phyloP scores from a whole-genome alignment of 1,284 basidiomycete genomes.

The Ustilago crameri region DNA sequence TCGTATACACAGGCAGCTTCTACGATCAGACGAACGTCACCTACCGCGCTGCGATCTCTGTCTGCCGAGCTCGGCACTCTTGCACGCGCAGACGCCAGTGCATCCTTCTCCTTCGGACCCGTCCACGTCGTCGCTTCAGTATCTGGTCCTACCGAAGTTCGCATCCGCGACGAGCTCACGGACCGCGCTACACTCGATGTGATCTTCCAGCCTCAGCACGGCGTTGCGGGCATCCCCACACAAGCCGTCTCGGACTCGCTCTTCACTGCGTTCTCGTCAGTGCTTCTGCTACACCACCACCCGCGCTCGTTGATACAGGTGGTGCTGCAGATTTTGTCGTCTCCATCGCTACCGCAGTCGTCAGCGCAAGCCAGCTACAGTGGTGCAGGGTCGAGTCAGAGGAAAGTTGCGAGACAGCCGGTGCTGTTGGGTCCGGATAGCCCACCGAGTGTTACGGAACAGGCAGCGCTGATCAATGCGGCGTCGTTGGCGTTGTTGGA shows the following conservation, averaged over 20 bases:
- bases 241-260: conserved; percentile 29
- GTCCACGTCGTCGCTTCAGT: conserved; percentile 67
- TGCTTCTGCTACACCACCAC: conserved; percentile 70
- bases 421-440: conserved; percentile 58
- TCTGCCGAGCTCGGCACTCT: conserved; percentile 28
- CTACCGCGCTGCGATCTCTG: conserved; percentile 37
- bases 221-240: conserved; percentile 66
- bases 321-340: conserved; percentile 73
- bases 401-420: conserved; percentile 35
- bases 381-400: conserved; percentile 14
- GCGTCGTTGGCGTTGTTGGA: conserved; percentile 70
- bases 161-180: conserved; percentile 72
- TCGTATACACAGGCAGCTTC: neutral
- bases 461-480: conserved; percentile 73
- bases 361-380: conserved; percentile 10
- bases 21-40: conserved; percentile 22
- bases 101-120: conserved; percentile 54
- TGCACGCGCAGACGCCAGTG: conserved; percentile 54
- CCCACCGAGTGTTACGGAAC: conserved; percentile 65
- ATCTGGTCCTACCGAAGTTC: conserved; percentile 72
- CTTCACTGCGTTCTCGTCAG: conserved; percentile 44
- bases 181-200: conserved; percentile 72
- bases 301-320: conserved; percentile 75
- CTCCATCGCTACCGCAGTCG: conserved; percentile 66
- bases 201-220: conserved; percentile 70